Evolutionary conservation across 495 filamentous ascomycete species (phyloP), one percentile per base, ranked within the genome.

Genomic region (Xylaria sp.): DNA sequence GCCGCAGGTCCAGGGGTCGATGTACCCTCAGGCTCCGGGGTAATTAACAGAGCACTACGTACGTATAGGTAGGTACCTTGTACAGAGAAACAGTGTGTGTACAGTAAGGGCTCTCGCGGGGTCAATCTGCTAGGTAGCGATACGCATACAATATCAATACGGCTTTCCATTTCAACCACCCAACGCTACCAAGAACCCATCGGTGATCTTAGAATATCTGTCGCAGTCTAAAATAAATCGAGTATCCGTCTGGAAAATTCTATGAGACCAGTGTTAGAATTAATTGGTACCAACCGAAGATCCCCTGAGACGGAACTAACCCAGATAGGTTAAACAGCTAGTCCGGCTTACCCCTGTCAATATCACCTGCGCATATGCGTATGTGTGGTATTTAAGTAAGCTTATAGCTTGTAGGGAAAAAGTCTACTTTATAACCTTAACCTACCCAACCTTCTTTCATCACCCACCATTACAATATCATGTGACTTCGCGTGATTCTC

Each of bases 1-100:
- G 61, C 26, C 15, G 37, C 37, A 62, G n/a, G 37, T 11, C 19
- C 33, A 59, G 57, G 55, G 57, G 57, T 59, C 57, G 59, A 43
- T 35, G 59, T 11, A 14, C 41, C 55, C 24, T 31, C 24, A 40
- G 33, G 14, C n/a, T 29, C 61, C 14, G 14, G 58, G 35, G 58
- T 46, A 44, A 63, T 24, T 41, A 40, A 40, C 58, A 24, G 8
- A 61, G 37, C 58, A 17, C 14, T 58, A 33, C 9, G n/a, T 26
- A 14, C 12, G 12, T 24, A 5, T 53, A 53, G 50, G 21, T 14
- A 17, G 5, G 55, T 37, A 58, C 55, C 55, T 53, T 26, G 48
- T 44, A 17, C 41, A 17, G 1, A 3, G 2, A 19, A 48, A 12
- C 8, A 12, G 14, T 1, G 44, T 1, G 44, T 48, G 1, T 15